These are phyloP conservation scores for Tuber calosporum DNA, from an alignment of 495 filamentous ascomycete genomes.

Conservation along the genomic window DNA sequence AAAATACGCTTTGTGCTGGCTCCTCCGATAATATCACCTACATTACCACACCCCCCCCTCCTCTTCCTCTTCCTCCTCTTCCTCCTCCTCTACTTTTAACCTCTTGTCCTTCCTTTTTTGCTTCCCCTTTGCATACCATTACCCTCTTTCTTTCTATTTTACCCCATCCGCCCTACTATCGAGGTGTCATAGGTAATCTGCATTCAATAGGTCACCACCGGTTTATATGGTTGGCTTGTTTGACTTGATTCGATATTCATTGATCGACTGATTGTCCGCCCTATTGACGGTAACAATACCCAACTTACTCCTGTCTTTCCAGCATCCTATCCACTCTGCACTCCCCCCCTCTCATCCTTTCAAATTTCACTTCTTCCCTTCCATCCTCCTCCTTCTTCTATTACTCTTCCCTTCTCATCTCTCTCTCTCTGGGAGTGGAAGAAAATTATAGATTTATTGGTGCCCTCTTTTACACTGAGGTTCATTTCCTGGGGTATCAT, in stretches of 20 bases:
- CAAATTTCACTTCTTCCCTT: background rate
- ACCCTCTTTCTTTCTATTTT: background rate
- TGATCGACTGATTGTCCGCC: conserved; percentile 3
- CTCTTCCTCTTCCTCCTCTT: background rate
- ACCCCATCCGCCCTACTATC: conserved; percentile 5
- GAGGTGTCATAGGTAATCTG: background rate
- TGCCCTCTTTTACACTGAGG: background rate
- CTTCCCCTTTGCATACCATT: background rate
- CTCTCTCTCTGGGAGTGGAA: background rate
- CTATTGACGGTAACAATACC: conserved; percentile 14
- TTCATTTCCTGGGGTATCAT: conserved; percentile 7
- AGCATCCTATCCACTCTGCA: background rate
- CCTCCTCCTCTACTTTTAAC: background rate
- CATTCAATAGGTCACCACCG: conserved; percentile 9
- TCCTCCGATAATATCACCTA: background rate
- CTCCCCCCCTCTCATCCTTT: background rate
- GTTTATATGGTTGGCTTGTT: background rate
- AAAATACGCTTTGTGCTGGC: conserved; percentile 1
- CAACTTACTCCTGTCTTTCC: conserved; percentile 6
- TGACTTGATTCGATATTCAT: background rate
- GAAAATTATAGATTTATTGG: background rate
- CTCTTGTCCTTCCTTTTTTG: background rate
- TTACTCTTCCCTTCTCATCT: background rate
- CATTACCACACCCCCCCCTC: background rate
- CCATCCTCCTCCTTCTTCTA: background rate